Evolutionary conservation across 352 stramenopile species (phyloP).

Genomic region (Phytophthora ohioensis): DNA sequence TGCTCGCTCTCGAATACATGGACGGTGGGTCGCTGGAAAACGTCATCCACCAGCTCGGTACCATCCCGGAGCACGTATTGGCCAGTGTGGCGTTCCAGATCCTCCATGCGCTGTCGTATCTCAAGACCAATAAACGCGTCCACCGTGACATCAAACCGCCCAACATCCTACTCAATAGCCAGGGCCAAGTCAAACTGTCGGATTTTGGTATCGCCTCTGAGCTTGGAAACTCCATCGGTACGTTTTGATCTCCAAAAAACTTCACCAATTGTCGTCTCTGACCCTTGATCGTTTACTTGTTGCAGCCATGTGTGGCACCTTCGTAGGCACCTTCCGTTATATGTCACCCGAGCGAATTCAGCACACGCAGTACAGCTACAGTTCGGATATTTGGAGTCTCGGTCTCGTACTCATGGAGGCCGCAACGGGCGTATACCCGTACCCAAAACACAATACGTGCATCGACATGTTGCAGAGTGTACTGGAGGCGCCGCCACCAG

Average conservation of each 20-base stretch:
- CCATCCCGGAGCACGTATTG: slow-evolving; percentile 89
- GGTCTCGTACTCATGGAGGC: slow-evolving; percentile 94
- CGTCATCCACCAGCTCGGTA: slow-evolving; percentile 83
- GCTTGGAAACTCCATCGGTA: slow-evolving; percentile 87
- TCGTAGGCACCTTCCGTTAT: slow-evolving; percentile 94
- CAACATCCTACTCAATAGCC: slow-evolving; percentile 95
- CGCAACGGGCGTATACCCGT: slow-evolving; percentile 90
- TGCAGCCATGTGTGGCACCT: slow-evolving; percentile 94
- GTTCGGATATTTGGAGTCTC: slow-evolving; percentile 94
- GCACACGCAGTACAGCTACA: slow-evolving; percentile 89
- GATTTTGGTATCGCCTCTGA: slow-evolving; percentile 97
- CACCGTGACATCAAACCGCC: slow-evolving; percentile 98
- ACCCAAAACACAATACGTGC: slow-evolving; percentile 79
- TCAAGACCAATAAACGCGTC: slow-evolving; percentile 91
- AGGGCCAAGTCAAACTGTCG: slow-evolving; percentile 95
- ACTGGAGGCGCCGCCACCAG: slow-evolving; percentile 71
- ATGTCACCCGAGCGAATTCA: slow-evolving; percentile 94
- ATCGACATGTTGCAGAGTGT: slow-evolving; percentile 90
- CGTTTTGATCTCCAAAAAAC: slow-evolving; percentile 1
- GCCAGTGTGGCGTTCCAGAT: slow-evolving; percentile 95
- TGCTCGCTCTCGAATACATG: slow-evolving; percentile 95
- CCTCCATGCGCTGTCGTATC: slow-evolving; percentile 93
- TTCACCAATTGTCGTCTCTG: slow-evolving; percentile 5
- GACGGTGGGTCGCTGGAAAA: slow-evolving; percentile 93
- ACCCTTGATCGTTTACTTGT: slow-evolving; percentile 20